Base-by-base conservation (phyloP, 805 yeast species). In the Saccharomycopsis sp. region DNA sequence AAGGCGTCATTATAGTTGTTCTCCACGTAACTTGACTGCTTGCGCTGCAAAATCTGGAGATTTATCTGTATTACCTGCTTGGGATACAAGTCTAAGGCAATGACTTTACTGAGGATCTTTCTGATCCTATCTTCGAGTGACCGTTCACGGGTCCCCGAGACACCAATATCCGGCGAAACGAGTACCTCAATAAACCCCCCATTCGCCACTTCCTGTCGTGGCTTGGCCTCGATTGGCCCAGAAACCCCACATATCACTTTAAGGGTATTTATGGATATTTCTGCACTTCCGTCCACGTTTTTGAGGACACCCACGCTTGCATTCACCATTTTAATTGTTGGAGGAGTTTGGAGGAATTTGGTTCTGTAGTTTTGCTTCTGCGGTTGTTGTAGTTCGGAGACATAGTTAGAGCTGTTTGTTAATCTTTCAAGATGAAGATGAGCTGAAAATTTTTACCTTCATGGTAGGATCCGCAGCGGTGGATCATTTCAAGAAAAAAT, bases 171-270 rank as follows among this genome's bases (percentile, higher is more conserved):
- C 0, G 98, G 97, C 47, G 91, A 76, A 1, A 92, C 84, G 20
- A 83, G 80, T 5, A 94, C 79, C 69, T 91, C 97, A 17, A 94
- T 69, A 17, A 89, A 84, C 15, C 93, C 86, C 52, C 78, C 75
- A 15, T 87, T 85, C 9, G 97, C 97, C 38, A 85, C 70, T 69
- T 93, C 98, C 68, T 91, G 96, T 64, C 93, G 80, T 14, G 82
- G 72, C 68, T 85, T 86, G 9, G 89, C 85, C 66, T 93, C 97
- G 34, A 93, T 79, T 0, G 99, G 99, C 0, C 99, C 99, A 0
- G 92, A 80, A 0, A 93, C 92, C 0, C 97, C 84, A 50, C 86
- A 82, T 1, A 92, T 72, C 2, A 87, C 84, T 58, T 80, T 80
- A 1, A 87, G 81, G 17, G 70, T 69, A 1, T 79, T 82, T n/a